A percentile compares a stretch with the other conserved stretches of the same genome.
Evolutionary conservation across 169 alveolate genomes (phyloP).

Genomic region (Eimeria brunetti): DNA sequence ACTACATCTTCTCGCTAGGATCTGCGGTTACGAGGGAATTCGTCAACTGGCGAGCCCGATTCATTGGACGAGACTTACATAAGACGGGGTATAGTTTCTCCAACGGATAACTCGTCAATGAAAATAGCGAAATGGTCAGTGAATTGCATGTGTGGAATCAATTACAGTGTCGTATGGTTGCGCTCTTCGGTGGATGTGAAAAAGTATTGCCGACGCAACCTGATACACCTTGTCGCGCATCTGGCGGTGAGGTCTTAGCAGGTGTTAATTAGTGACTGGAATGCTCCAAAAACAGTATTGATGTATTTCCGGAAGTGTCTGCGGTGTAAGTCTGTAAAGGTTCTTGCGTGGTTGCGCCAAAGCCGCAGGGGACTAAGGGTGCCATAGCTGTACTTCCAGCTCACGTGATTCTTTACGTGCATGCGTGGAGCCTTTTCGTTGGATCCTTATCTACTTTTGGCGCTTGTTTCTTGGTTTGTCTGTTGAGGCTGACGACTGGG

Average conservation of each 20-base stretch:
- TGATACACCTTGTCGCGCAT: background rate
- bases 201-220: background rate
- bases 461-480: background rate
- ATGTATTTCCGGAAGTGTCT: background rate
- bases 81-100: background rate
- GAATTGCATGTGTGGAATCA: background rate
- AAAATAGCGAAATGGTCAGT: background rate
- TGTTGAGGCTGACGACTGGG: background rate
- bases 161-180: background rate
- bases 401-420: too few species aligned
- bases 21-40: background rate
- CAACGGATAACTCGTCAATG: background rate
- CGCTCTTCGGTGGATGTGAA: background rate
- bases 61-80: background rate
- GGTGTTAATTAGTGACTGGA: background rate
- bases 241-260: background rate
- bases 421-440: background rate
- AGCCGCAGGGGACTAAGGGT: too few species aligned
- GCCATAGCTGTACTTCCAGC: too few species aligned
- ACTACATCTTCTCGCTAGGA: background rate
- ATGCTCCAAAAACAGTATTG: background rate
- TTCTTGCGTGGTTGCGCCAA: background rate
- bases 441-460: background rate
- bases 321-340: background rate
- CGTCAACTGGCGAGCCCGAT: background rate